Evolutionary conservation across 495 filamentous ascomycete genomes (phyloP), one percentile per base, ranked within the genome.

Genomic region (Penicillium arizonense): DNA sequence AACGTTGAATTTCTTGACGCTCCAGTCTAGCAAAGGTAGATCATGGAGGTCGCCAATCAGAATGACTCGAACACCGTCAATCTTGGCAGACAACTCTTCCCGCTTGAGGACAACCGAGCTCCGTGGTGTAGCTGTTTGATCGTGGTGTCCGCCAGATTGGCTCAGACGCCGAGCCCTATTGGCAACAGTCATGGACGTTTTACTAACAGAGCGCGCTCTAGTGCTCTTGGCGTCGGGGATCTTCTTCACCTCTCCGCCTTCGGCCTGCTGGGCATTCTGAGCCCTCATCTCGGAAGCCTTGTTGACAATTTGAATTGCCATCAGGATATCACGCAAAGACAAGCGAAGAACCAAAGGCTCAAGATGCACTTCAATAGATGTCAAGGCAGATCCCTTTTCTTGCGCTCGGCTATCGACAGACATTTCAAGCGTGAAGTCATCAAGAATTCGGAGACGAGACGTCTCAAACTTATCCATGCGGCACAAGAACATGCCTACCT

Each of bases 401-500:
- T 86, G 80, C 1, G 79, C 67, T 41, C 83, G 77, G 61, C 80
- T 94, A 61, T 97, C 91, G 77, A 97, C 82, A 3, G 91, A 92
- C 57, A 96, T 77, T 54, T 91, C 87, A 28, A 97, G 65, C 7
- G 91, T 96, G 69, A 97, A 97, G 63, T 97, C 90, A 63, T 98
- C 94, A 20, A 98, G 79, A 57, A 98, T 96, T 20, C 95, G 85
- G 36, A 97, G 81, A 33, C 89, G 80, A 45, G 83, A 87, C 14
- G 85, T 89, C 49, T 96, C 92, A 56, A 96, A 96, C 55, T 88
- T 87, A 64, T 98, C 94, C 95, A 98, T 97, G 24, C 94, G 89
- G 65, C 94, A 98, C 33, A 98, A 75, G 70, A 97, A 98, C 92
- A 98, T 97, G 50, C 94, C 95, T 40, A 97, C 85, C 61, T 96